phyloP scores from a whole-genome alignment of 1,284 basidiomycete species.

The Naganishia cerealis region DNA sequence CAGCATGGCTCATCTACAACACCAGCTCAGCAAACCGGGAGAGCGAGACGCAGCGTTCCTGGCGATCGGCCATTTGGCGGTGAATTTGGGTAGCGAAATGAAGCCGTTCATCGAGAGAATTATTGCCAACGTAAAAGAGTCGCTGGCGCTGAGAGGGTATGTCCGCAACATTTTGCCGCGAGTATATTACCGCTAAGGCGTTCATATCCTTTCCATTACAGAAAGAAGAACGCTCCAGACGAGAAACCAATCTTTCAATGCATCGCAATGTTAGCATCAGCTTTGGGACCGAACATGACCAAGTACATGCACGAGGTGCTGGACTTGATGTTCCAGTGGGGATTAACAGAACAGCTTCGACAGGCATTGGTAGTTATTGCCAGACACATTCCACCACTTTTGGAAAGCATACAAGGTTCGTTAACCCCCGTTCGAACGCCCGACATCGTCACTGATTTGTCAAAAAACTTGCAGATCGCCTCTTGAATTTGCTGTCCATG shows the following conservation, averaged over 20 bases:
- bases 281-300: conserved; percentile 93
- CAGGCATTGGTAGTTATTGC: conserved; percentile 85
- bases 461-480: conserved; percentile 64
- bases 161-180: conserved; percentile 37
- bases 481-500: conserved; percentile 77
- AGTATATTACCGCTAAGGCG: background rate
- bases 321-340: conserved; percentile 94
- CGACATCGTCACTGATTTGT: background rate
- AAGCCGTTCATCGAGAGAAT: conserved; percentile 92
- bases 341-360: conserved; percentile 83
- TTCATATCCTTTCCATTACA: conserved; percentile 47
- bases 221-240: conserved; percentile 87
- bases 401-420: conserved; percentile 87
- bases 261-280: conserved; percentile 89
- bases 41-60: conserved; percentile 95
- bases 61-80: conserved; percentile 92
- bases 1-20: conserved; percentile 84
- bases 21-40: conserved; percentile 81
- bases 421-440: conserved; percentile 6
- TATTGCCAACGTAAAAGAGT: conserved; percentile 84
- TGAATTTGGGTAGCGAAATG: conserved; percentile 90
- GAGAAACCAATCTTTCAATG: conserved; percentile 98
- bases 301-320: conserved; percentile 94
- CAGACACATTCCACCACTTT: conserved; percentile 81
- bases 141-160: conserved; percentile 79